A percentile compares a stretch with the other conserved stretches of the same genome.
Evolutionary conservation across 2,329 filamentous ascomycete genomes (phyloP).

Genomic region (Sphaerulina musiva): DNA sequence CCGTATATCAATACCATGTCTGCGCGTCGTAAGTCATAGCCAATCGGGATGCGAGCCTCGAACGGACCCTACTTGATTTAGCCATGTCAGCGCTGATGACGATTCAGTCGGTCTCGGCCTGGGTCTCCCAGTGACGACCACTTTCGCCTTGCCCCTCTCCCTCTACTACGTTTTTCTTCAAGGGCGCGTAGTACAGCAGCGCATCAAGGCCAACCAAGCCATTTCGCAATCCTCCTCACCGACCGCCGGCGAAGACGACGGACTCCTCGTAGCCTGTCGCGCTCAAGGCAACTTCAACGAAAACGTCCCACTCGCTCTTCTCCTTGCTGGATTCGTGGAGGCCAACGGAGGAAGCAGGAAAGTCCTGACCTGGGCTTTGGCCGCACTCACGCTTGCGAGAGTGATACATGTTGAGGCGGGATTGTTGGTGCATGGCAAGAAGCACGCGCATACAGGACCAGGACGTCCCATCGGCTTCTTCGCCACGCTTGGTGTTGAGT

Average conservation of each 20-base stretch:
- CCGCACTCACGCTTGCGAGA: constrained; percentile 6
- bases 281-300: constrained; percentile 17
- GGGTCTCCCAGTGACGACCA: constrained; percentile 13
- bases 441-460: constrained; percentile 3
- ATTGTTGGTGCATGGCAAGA: not conserved
- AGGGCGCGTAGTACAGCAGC: constrained; percentile 12
- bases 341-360: constrained; percentile 12
- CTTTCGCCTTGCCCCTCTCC: constrained; percentile 16
- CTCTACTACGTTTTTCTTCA: constrained; percentile 20
- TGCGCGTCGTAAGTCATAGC: not conserved
- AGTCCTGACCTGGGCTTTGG: constrained; percentile 7
- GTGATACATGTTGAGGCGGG: constrained; percentile 15
- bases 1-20: not conserved
- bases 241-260: constrained; percentile 1
- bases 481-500: constrained; percentile 2
- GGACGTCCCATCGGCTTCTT: constrained; percentile 17
- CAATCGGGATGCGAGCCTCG: not conserved
- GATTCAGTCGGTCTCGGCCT: constrained; percentile 6
- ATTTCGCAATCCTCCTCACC: constrained; percentile 5
- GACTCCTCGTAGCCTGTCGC: constrained; percentile 12
- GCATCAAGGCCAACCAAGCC: constrained; percentile 8
- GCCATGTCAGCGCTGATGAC: not conserved
- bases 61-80: no score
- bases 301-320: constrained; percentile 16
- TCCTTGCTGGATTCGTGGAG: constrained; percentile 14